Evolutionary conservation across 1,284 basidiomycete species (phyloP).

Genomic region (Lignosus rhinocerotis): DNA sequence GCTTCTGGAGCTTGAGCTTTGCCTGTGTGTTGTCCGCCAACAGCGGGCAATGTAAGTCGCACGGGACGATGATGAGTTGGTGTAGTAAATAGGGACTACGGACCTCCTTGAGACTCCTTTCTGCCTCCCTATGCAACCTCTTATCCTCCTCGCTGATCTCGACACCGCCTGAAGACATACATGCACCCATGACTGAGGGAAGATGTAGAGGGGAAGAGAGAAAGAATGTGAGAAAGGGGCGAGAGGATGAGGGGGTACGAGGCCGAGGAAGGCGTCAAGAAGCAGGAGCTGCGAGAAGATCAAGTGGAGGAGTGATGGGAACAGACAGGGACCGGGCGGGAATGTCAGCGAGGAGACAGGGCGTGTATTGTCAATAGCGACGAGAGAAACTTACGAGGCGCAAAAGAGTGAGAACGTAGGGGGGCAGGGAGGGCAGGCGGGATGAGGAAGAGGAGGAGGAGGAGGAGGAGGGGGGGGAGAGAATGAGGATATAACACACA

Average conservation of each 20-base stretch:
- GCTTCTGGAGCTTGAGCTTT: constrained; percentile 62
- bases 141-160: constrained; percentile 67
- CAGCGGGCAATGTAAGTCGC: too few species aligned
- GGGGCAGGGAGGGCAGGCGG: too few species aligned
- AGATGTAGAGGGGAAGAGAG: constrained; percentile 8
- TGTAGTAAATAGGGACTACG: constrained; percentile 24
- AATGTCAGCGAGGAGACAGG: constrained; percentile 4
- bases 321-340: constrained; percentile 12
- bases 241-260: constrained; percentile 8
- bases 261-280: constrained; percentile 11
- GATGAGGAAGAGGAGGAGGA: too few species aligned
- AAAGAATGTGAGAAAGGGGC: constrained; percentile 8
- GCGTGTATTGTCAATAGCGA: background rate
- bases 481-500: too few species aligned
- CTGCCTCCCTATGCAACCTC: constrained; percentile 63
- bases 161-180: constrained; percentile 59
- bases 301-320: constrained; percentile 17
- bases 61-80: background rate
- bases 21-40: constrained; percentile 44
- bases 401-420: background rate
- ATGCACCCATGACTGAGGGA: constrained; percentile 64
- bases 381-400: constrained; percentile 2
- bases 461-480: too few species aligned
- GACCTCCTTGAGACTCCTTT: constrained; percentile 65
- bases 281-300: constrained; percentile 20